Evolutionary conservation across 1,139 yeast species (phyloP).

Genomic region (Eremothecium coryli): DNA sequence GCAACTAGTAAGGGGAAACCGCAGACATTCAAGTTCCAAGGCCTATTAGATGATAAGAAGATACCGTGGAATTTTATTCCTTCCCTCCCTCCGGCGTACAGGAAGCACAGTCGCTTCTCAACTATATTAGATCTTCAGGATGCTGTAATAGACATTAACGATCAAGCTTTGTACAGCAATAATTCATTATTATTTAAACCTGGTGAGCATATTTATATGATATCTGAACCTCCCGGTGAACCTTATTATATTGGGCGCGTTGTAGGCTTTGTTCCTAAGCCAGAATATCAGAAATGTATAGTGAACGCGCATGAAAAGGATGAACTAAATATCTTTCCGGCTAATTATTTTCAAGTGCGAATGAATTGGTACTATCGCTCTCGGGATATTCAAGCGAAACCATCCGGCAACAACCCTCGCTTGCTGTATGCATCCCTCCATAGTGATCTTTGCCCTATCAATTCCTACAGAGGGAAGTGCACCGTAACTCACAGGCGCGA

Average conservation of each 20-base stretch:
- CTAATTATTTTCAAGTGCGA: constrained; percentile 48
- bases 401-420: constrained; percentile 47
- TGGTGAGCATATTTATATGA: constrained; percentile 69
- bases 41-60: constrained; percentile 18
- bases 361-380: constrained; percentile 94
- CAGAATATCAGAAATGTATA: constrained; percentile 17
- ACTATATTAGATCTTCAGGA: constrained; percentile 33
- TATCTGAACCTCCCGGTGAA: constrained; percentile 91
- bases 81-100: constrained; percentile 22
- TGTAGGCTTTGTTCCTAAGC: constrained; percentile 54
- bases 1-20: constrained; percentile 4
- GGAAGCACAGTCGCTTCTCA: constrained; percentile 28
- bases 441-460: constrained; percentile 71
- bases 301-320: constrained; percentile 9
- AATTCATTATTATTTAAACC: constrained; percentile 31
- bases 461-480: constrained; percentile 68
- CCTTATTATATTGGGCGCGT: constrained; percentile 86
- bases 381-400: constrained; percentile 54
- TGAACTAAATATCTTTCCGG: constrained; percentile 28
- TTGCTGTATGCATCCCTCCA: constrained; percentile 79
- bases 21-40: constrained; percentile 16
- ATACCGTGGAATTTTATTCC: constrained; percentile 29
- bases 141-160: constrained; percentile 31
- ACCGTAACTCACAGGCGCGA: constrained; percentile 60
- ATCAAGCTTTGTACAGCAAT: constrained; percentile 19